A percentile compares a stretch with the other conserved stretches of the same genome.
Conservation (phyloP, 176 grass and related monocot species). For the Hsuehochloa calcarea region DNA sequence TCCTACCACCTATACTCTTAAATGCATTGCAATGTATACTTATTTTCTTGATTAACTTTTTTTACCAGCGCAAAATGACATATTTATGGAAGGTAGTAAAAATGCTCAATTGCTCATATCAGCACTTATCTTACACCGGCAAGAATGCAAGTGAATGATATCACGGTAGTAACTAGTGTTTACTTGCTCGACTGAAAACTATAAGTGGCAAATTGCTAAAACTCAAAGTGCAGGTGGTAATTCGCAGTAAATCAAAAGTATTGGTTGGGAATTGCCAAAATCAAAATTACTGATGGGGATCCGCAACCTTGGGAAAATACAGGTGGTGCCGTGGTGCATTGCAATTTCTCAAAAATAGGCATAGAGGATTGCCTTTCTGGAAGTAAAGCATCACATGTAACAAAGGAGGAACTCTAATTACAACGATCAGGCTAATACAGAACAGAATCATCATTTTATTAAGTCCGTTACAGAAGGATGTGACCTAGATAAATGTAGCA, state of each 20-base stretch:
- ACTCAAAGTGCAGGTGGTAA: not conserved
- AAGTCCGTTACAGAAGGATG: not conserved
- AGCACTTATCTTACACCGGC: not conserved
- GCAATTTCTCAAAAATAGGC: not conserved
- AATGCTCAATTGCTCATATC: not conserved
- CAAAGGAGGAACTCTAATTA: not conserved
- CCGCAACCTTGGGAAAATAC: not conserved
- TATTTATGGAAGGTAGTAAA: not conserved
- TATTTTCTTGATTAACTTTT: not conserved
- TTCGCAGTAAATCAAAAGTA: slow-evolving; percentile 1
- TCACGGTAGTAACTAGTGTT: not conserved
- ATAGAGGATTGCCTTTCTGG: not conserved
- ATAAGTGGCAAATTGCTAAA: not conserved
- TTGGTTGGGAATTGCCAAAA: not conserved
- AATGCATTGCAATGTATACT: not conserved
- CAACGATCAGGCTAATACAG: not conserved
- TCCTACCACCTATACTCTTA: not conserved
- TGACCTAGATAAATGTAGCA: not conserved
- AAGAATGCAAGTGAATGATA: not conserved
- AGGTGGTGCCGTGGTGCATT: not conserved
- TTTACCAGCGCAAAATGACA: not conserved
- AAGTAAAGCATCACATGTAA: slow-evolving; percentile 4
- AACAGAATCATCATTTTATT: not conserved
- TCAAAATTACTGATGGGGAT: not conserved
- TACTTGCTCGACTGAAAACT: not conserved